A percentile compares a stretch with the other conserved stretches of the same genome.
Evolutionary conservation across 2,329 filamentous ascomycete genomes (phyloP).

Genomic region (Botrytis paeoniae): DNA sequence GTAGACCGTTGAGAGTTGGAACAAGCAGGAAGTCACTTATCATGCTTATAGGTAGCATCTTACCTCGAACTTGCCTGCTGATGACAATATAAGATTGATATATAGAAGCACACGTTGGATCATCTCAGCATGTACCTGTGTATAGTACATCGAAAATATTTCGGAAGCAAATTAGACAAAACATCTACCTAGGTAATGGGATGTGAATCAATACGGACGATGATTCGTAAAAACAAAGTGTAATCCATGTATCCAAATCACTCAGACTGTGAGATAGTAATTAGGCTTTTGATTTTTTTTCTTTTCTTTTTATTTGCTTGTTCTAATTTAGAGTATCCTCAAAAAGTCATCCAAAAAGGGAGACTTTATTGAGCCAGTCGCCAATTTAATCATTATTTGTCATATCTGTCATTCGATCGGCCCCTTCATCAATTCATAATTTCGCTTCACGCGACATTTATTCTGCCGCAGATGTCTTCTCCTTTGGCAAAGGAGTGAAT

Average conservation of each 20-base stretch:
- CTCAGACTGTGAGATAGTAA: neutral
- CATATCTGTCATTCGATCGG: neutral
- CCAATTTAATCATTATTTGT: slow-evolving; percentile 5
- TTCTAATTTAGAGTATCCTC: neutral
- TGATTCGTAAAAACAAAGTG: neutral
- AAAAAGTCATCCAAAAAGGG: neutral
- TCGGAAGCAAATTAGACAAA: neutral
- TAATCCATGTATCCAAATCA: neutral
- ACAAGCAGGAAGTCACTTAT: neutral
- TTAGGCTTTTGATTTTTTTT: neutral
- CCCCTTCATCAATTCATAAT: neutral
- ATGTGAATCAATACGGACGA: neutral
- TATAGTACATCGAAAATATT: neutral
- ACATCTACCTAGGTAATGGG: neutral
- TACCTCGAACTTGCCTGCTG: neutral
- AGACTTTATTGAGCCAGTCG: neutral
- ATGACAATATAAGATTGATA: neutral
- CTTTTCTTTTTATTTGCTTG: neutral
- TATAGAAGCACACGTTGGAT: neutral
- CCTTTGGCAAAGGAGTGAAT: slow-evolving; percentile 65
- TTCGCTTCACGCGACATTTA: slow-evolving; percentile 19
- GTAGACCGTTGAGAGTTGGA: neutral
- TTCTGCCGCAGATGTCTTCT: slow-evolving; percentile 39
- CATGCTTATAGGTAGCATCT: neutral
- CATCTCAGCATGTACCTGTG: neutral